Evolutionary conservation across 768 basidiomycete genomes (phyloP).

Genomic region (Termitomyces sp.): DNA sequence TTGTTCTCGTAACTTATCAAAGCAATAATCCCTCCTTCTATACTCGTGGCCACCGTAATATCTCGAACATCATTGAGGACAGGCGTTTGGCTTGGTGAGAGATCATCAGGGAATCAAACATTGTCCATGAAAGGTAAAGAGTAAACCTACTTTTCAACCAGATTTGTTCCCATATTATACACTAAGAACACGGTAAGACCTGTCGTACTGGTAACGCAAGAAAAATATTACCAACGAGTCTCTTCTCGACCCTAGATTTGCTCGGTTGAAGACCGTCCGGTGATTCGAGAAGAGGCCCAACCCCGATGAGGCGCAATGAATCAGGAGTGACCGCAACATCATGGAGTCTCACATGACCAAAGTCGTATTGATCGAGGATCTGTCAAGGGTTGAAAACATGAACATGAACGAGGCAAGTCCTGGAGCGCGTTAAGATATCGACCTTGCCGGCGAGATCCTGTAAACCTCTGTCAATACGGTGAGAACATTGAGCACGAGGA

Average conservation of each 20-base stretch:
- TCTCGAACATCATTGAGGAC: slow-evolving; percentile 70
- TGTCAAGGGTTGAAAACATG: slow-evolving; percentile 13
- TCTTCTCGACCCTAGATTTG: slow-evolving; percentile 66
- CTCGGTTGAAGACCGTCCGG: slow-evolving; percentile 60
- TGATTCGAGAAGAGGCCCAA: slow-evolving; percentile 63
- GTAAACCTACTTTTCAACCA: slow-evolving; percentile 57
- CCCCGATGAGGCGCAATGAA: slow-evolving; percentile 55
- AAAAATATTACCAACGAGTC: slow-evolving; percentile 54
- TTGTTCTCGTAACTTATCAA: slow-evolving; percentile 73
- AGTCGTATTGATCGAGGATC: slow-evolving; percentile 53
- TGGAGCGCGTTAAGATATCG: slow-evolving; percentile 5
- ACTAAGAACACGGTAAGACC: slow-evolving; percentile 30
- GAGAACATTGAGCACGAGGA: not conserved
- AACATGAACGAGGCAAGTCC: not conserved
- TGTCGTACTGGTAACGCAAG: not conserved
- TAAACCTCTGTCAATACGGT: slow-evolving; percentile 2
- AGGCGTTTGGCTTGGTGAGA: slow-evolving; percentile 52
- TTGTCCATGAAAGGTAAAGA: not conserved
- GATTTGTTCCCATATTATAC: slow-evolving; percentile 60
- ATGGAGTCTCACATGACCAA: slow-evolving; percentile 59
- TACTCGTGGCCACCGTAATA: slow-evolving; percentile 54
- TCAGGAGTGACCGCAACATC: slow-evolving; percentile 71
- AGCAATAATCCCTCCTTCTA: slow-evolving; percentile 46
- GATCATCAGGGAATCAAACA: slow-evolving; percentile 2
- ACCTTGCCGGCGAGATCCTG: slow-evolving; percentile 61